Conservation (phyloP, 768 basidiomycete species). For the Gymnopilus junonius region DNA sequence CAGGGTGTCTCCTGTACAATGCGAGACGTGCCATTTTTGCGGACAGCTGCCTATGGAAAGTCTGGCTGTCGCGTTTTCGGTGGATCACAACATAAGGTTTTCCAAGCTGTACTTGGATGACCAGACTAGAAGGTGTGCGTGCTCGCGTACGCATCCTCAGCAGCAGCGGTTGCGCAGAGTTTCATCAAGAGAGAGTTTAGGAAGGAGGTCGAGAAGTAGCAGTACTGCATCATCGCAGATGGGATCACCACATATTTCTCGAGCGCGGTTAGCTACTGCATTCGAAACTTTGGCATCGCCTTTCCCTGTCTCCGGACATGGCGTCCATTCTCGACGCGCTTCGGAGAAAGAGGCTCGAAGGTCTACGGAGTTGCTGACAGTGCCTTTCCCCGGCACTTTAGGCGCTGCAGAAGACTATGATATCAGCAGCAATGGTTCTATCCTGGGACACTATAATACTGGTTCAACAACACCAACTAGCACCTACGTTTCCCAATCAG, state of each 20-base stretch:
- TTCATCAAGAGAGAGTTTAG: constrained; percentile 46
- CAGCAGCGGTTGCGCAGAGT: constrained; percentile 39
- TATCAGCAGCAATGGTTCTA: constrained; percentile 19
- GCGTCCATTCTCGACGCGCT: constrained; percentile 71
- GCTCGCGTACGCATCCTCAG: constrained; percentile 46
- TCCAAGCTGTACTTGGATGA: constrained; percentile 66
- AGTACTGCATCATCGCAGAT: constrained; percentile 49
- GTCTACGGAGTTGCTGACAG: constrained; percentile 47
- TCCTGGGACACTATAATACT: constrained; percentile 25
- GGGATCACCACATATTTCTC: constrained; percentile 52
- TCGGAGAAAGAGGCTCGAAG: constrained; percentile 73
- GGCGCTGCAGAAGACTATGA: constrained; percentile 45
- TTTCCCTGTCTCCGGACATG: constrained; percentile 84
- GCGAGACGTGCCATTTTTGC: constrained; percentile 70
- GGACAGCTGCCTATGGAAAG: constrained; percentile 69
- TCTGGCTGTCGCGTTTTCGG: constrained; percentile 67
- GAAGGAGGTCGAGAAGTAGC: constrained; percentile 64
- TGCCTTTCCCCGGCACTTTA: constrained; percentile 41
- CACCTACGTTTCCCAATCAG: constrained; percentile 34
- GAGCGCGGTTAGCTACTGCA: constrained; percentile 52
- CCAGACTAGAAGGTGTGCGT: constrained; percentile 68
- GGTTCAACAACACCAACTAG: constrained; percentile 40
- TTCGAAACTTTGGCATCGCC: constrained; percentile 53
- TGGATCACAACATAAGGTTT: constrained; percentile 64
- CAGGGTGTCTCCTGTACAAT: constrained; percentile 57